These are phyloP conservation scores for Salinomyces thailandicus DNA, from an alignment of 2,329 filamentous ascomycete genomes.

Conservation along the genomic window DNA sequence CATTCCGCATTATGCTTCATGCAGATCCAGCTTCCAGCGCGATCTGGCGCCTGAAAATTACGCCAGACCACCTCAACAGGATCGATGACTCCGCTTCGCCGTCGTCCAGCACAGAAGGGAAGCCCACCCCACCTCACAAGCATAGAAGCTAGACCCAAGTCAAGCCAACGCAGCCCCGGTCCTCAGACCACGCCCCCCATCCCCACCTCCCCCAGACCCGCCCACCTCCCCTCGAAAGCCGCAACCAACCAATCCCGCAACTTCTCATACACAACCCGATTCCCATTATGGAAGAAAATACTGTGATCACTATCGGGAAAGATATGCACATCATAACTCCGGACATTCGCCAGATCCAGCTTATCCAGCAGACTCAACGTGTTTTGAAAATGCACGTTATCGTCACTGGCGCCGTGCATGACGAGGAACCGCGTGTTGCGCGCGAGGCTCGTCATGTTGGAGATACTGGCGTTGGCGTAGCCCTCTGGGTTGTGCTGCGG, in stretches of 20 bases:
- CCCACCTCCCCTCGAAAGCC: slow-evolving; percentile 96
- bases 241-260: slow-evolving; percentile 87
- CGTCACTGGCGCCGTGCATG: slow-evolving; percentile 94
- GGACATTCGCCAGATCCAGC: slow-evolving; percentile 66
- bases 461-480: slow-evolving; percentile 65
- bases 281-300: slow-evolving; percentile 90
- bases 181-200: too few species aligned
- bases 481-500: slow-evolving; percentile 71
- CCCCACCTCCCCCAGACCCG: too few species aligned
- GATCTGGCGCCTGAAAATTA: too few species aligned
- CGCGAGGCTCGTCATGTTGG: slow-evolving; percentile 60
- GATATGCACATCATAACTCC: slow-evolving; percentile 94
- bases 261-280: slow-evolving; percentile 83
- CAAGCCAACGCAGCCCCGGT: too few species aligned
- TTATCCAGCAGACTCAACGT: slow-evolving; percentile 78
- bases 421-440: slow-evolving; percentile 78
- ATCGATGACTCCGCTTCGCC: too few species aligned
- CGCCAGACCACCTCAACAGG: too few species aligned
- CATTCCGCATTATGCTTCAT: too few species aligned
- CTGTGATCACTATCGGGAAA: slow-evolving; percentile 94
- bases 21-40: too few species aligned
- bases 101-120: too few species aligned
- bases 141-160: too few species aligned
- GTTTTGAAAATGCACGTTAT: slow-evolving; percentile 97
- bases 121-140: too few species aligned